Evolutionary conservation across 495 filamentous ascomycete genomes (phyloP).

Genomic region (Niebla homalea): DNA sequence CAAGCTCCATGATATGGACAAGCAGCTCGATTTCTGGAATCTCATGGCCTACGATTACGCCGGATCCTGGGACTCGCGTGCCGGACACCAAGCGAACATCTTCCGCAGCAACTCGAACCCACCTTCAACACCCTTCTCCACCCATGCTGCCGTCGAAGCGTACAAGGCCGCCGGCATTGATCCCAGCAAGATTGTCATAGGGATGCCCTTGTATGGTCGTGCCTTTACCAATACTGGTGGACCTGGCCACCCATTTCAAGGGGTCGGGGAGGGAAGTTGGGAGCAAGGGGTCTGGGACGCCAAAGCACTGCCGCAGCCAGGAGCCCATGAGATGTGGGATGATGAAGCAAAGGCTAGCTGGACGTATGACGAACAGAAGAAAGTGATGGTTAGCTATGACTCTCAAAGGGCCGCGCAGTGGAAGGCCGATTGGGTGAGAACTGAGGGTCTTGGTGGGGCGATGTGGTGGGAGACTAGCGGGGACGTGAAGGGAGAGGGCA

Average conservation of each 20-base stretch:
- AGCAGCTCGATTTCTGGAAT: conserved; percentile 65
- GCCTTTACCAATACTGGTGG: conserved; percentile 62
- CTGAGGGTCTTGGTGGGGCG: conserved; percentile 54
- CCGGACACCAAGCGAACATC: conserved; percentile 69
- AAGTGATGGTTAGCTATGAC: conserved; percentile 68
- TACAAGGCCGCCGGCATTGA: conserved; percentile 53
- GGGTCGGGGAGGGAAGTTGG: conserved; percentile 53
- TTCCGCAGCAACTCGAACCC: conserved; percentile 40
- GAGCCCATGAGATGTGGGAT: conserved; percentile 27
- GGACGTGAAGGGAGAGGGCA: conserved; percentile 47
- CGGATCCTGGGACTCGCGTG: conserved; percentile 52
- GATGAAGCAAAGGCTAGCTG: conserved; percentile 43
- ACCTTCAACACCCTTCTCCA: conserved; percentile 41
- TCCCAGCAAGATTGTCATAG: conserved; percentile 59
- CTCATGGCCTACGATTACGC: conserved; percentile 70
- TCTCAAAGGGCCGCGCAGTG: conserved; percentile 21
- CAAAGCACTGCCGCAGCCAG: conserved; percentile 40
- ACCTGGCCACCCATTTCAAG: conserved; percentile 50
- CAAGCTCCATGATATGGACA: conserved; percentile 54
- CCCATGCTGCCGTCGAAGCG: conserved; percentile 33
- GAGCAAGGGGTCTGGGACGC: conserved; percentile 75
- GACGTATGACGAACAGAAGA: conserved; percentile 45
- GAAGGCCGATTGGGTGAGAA: conserved; percentile 55
- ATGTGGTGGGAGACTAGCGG: conserved; percentile 89
- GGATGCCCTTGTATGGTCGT: conserved; percentile 78